phyloP scores from a whole-genome alignment of 352 stramenopile genomes.

The Phytophthora citrophthora region DNA sequence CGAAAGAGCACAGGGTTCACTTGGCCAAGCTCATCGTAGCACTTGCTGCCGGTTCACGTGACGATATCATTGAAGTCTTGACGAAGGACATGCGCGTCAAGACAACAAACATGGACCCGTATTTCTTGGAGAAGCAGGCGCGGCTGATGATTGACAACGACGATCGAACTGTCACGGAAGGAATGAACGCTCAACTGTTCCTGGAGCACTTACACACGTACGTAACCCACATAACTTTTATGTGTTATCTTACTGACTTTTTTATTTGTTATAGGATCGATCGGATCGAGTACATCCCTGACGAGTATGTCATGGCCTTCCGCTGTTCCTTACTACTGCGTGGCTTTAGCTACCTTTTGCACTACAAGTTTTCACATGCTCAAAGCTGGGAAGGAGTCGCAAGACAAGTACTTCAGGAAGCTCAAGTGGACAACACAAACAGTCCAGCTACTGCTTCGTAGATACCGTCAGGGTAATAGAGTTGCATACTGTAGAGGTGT shows the following conservation, averaged over 20 bases:
- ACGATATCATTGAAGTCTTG: slow-evolving; percentile 80
- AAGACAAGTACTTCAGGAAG: slow-evolving; percentile 65
- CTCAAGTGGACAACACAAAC: slow-evolving; percentile 24
- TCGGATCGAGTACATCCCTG: slow-evolving; percentile 79
- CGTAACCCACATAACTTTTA: slow-evolving; percentile 11
- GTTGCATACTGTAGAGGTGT: neutral
- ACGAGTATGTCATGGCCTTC: slow-evolving; percentile 91
- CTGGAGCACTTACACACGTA: slow-evolving; percentile 86
- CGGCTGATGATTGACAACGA: slow-evolving; percentile 90
- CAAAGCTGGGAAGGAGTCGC: slow-evolving; percentile 81
- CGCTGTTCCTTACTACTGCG: slow-evolving; percentile 84
- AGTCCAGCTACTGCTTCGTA: slow-evolving; percentile 2
- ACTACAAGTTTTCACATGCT: slow-evolving; percentile 89
- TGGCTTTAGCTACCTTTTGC: slow-evolving; percentile 84
- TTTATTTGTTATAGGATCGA: slow-evolving; percentile 55
- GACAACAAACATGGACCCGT: slow-evolving; percentile 79
- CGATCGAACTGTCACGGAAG: slow-evolving; percentile 77
- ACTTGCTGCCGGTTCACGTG: slow-evolving; percentile 70
- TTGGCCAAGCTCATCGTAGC: slow-evolving; percentile 88
- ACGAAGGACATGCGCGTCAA: slow-evolving; percentile 80
- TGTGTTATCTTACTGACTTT: slow-evolving; percentile 4
- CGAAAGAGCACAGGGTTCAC: slow-evolving; percentile 62
- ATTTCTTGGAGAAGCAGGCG: slow-evolving; percentile 86
- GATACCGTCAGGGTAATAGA: neutral
- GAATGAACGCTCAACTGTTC: slow-evolving; percentile 88